Evolutionary conservation across 257 asterid species (phyloP), one percentile per base, ranked within the genome.

Genomic region (Mentha longifolia): DNA sequence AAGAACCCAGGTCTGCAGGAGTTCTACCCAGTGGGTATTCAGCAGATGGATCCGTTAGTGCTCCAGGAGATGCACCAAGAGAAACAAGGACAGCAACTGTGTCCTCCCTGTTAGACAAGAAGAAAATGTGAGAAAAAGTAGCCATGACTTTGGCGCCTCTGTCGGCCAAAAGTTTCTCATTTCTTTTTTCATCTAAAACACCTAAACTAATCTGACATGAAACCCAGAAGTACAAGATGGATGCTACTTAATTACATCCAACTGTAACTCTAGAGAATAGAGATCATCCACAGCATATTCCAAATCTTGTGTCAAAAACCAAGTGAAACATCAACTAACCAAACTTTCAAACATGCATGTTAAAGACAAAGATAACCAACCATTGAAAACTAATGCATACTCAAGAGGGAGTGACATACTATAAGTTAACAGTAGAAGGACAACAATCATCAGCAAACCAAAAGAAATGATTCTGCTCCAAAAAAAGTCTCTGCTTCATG

Each of bases 1-100:
- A 81, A 69, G 97, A 86, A 74, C 97, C 97, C 74, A 94, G 84
- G 66, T 94, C 97, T 43, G 97, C 96, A 56, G 97, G 99, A 60
- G 97, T 84, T 83, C 85, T 87, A 58, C 87, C 87, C 74, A 68
- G 74, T 62, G 91, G 97, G 83, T 81, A 76, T 80, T 86, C 87
- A 52, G 88, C 81, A 74, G 89, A 78, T 43, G 99, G 99, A 77
- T 91, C 97, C 11, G 97, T 86, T 71, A 86, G 54, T 20, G 89
- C 86, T 74, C 97, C 96, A 76, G 97, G 88, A 78, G 87, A 70
- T 61, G 99, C 96, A 81, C 92, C 97, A 33, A 91, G 79, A 70
- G 97, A 87, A 65, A 89, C 86, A 51, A 94, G 99, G 62, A 85
- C 80, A 78, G 84, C 97, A 70, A 94, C 97, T 2, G 95, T 86